Base-by-base conservation (phyloP, 148 eudicot genomes). In the Persicaria tinctoria region DNA sequence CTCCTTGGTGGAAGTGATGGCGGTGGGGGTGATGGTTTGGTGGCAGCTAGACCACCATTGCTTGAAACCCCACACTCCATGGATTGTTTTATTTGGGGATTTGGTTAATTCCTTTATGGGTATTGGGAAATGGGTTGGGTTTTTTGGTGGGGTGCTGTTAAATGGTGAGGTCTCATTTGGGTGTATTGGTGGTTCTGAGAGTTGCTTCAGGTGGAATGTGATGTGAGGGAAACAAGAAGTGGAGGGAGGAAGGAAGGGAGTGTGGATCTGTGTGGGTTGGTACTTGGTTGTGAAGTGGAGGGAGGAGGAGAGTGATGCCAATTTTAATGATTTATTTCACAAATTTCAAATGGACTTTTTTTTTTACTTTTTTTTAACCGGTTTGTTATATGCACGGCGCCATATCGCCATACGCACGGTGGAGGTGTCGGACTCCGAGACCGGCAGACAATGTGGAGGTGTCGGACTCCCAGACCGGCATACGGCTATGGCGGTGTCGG, bases 1-100 rank as follows among this genome's bases (percentile, higher is more conserved):
- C 72, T 86, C 79, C 80, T 86, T 50, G 81, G 82, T 44, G 84
- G 78, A 76, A 78, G 84, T 14, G 79, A 7, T 44, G 78, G 79
- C 68, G 57, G n/a, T 9, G 11, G 70, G 0, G 6, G 74, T 86
- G 85, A 75, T 38, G 82, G 38, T 50, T 78, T 32, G 41, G 41
- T 32, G 41, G 41, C 41, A 46, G 70, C 81, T 57, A 76, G 74
- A 9, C 8, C 46, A 44, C 70, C 51, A 71, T 82, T 82, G 82
- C 79, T 82, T 41, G 23, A 57, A 27, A 9, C 51, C 12, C 18
- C 76, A 6, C 6, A 9, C 14, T 14, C 5, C 16, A 20, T 8
- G 2, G 17, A 23, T 8, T 60, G 16, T 62, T 50, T 9, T 8
- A 12, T 4, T 60, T 68, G 53, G 74, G 74, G 72, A 8, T n/a